Conservation (phyloP, 495 filamentous ascomycete genomes). For the Choiromyces venosus region DNA sequence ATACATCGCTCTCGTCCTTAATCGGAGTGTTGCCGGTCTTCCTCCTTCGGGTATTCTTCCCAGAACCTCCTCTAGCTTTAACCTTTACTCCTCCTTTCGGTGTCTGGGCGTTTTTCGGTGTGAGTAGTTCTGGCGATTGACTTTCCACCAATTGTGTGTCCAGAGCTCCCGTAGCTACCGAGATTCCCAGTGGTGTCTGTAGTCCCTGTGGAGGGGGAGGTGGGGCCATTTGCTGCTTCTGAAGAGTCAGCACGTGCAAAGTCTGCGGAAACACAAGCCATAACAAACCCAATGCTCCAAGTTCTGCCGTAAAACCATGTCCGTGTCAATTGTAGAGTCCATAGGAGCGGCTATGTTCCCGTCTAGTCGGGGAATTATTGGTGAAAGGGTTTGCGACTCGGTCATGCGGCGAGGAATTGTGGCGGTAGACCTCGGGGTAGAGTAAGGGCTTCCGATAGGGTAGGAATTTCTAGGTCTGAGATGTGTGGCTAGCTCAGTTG, state of each 20-base stretch:
- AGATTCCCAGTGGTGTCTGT: conserved; percentile 3
- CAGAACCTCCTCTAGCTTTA: conserved; percentile 14
- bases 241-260: conserved; percentile 17
- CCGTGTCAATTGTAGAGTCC: conserved; percentile 18
- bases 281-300: conserved; percentile 25
- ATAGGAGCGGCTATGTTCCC: not conserved
- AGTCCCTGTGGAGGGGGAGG: conserved; percentile 6
- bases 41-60: conserved; percentile 20
- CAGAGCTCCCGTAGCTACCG: not conserved
- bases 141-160: conserved; percentile 1
- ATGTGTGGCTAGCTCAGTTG: not conserved
- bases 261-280: not conserved
- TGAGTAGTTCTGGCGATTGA: conserved; percentile 17
- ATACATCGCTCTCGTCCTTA: conserved; percentile 37
- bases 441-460: not conserved
- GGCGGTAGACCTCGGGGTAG: not conserved
- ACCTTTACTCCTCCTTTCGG: conserved; percentile 14
- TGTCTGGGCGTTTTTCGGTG: conserved; percentile 15
- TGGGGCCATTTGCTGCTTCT: conserved; percentile 13
- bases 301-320: conserved; percentile 34
- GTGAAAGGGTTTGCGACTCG: not conserved
- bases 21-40: conserved; percentile 32
- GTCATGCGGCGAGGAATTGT: not conserved
- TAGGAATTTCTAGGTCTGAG: not conserved
- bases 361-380: not conserved